Evolutionary conservation across 2,329 filamentous ascomycete genomes (phyloP), one percentile per base, ranked within the genome.

Genomic region (Monosporascus sp.): DNA sequence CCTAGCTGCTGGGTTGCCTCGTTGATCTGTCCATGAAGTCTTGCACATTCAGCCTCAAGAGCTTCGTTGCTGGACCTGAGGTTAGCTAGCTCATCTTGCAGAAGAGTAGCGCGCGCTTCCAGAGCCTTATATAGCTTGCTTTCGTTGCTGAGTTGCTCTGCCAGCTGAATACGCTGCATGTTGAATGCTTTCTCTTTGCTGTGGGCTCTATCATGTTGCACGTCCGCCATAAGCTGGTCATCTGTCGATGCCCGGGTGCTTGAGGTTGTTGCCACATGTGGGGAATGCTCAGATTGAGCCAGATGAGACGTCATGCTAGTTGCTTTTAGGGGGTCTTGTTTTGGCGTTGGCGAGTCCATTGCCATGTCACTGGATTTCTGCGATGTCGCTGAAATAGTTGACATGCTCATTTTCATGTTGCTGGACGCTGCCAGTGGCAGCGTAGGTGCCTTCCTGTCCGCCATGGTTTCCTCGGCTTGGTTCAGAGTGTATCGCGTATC

Each of bases 401-500:
- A 55, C 50, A 55, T 57, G 19, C 7, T 50, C 52, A 55, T 55
- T 41, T 31, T 11, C 55, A 53, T 52, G 20, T 53, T 55, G 14
- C 24, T 44, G 16, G 55, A 55, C 50, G 52, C 50, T 20, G 44
- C 55, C 3, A 44, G n/a, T 37, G 55, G 55, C 49, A 55, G 52
- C 37, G 3, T 7, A 40, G 55, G 55, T 26, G 48, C 19, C 17
- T 37, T 16, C 7, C 24, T 47, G 19, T 27, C n/a, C 20, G 43
- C 37, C 52, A 52, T 49, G 44, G 17, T 26, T 22, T 27, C 43
- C 40, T 24, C 20, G 5, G 17, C 22, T 46, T 47, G 22, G 20
- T 37, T 50, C 24, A 16, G 7, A 19, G 24, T 27, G 44, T 35
- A 38, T 38, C 20, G 20, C 20, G 49, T 48, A 38, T 48, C 41